Base-by-base conservation (phyloP, 257 asterid genomes). In the Solanum appendiculatum region DNA sequence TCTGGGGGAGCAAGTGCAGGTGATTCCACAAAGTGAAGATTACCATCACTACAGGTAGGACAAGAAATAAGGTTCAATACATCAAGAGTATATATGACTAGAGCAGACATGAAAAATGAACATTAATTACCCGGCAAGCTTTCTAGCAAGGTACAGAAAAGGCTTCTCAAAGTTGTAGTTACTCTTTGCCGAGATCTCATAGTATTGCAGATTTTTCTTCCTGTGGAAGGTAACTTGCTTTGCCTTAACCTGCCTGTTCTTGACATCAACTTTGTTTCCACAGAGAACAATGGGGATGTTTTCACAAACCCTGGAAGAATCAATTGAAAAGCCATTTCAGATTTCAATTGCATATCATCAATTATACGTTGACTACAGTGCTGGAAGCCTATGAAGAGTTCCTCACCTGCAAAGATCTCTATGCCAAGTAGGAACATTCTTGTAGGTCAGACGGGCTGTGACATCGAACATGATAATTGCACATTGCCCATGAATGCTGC, bases 101-200 rank as follows among this genome's bases (percentile, higher is more conserved):
- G 3, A 15, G 1, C 27, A 80, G 6, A 46, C 66, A 9, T 1
- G 42, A 80, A 3, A 80, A 2, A 70, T 70, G 20, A 23, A 34
- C 85, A 54, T 29, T 89, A 93, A 54, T 36, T 89, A 94, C 97
- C 97, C 97, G 83, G 95, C 97, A 89, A 94, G 97, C 78, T 94
- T 94, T 90, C 96, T 91, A 86, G 95, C 94, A 51, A 92, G 94
- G 89, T 90, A 91, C 20, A 92, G 89, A 92, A 92, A 94, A 54
- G 98, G 98, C 92, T 94, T 94, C 95, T 94, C 98, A 23, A 94
- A 94, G 89, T 94, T 94, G 92, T 94, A 94, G 87, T 94, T 94
- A 39, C 98, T 94, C 95, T 94, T 94, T 13, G 98, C 98, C 1
- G 96, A 94, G 15, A 94, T 93, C 90, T 94, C 97, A 48, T 94